Conservation (phyloP, 2,329 filamentous ascomycete genomes). For the Tolypocladium paradoxum region DNA sequence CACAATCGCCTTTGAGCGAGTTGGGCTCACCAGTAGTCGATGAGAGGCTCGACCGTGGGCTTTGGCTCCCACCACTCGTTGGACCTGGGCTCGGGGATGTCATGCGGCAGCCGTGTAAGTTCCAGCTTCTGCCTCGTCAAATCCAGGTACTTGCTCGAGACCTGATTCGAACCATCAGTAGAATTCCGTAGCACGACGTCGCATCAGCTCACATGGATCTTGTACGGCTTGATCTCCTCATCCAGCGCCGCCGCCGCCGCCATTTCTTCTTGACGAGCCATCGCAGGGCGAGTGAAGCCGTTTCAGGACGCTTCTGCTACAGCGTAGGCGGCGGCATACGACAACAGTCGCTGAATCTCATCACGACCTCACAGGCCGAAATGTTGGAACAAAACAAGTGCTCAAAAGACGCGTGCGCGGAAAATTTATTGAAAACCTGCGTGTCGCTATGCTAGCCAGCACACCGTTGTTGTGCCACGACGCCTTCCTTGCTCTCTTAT, state of each 20-base stretch:
- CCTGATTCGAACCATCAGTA: slow-evolving; percentile 24
- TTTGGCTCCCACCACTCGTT: slow-evolving; percentile 50
- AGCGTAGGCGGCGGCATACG: not conserved
- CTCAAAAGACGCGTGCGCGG: not conserved
- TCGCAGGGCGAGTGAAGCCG: not conserved
- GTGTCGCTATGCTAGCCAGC: not conserved
- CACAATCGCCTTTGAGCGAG: not conserved
- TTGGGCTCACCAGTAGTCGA: slow-evolving; percentile 49
- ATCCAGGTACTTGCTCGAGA: slow-evolving; percentile 56
- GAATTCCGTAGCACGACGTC: not conserved
- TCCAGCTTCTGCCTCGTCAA: slow-evolving; percentile 58
- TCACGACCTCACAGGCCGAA: not conserved
- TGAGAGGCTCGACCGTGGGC: slow-evolving; percentile 48
- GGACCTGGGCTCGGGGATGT: slow-evolving; percentile 35
- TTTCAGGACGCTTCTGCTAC: not conserved
- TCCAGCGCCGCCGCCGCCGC: slow-evolving; percentile 13
- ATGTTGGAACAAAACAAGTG: accelerated
- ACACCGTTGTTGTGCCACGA: not conserved
- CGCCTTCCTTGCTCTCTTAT: not conserved
- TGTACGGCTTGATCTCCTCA: slow-evolving; percentile 43
- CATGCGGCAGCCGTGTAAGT: slow-evolving; percentile 53
- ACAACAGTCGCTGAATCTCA: not conserved
- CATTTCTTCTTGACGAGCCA: slow-evolving; percentile 10
- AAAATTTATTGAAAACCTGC: not conserved
- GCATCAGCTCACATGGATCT: slow-evolving; percentile 39